Percentiles rank a stretch among this genome's conserved stretches.
phyloP scores from a whole-genome alignment of 2,329 filamentous ascomycete species.

The Apiospora sp. region DNA sequence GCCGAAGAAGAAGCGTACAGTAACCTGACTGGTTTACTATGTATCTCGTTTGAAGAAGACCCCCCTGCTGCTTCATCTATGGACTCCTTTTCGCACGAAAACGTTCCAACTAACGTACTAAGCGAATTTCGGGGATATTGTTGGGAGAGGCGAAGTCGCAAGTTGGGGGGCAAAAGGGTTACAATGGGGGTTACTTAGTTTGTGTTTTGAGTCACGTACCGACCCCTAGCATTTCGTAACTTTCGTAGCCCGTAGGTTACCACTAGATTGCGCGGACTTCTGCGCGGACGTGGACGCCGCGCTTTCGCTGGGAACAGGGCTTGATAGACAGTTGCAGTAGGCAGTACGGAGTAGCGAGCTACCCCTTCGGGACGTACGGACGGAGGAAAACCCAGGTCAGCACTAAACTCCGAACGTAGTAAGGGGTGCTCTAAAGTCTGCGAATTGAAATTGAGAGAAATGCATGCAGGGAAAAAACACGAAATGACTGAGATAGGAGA shows the following conservation, averaged over 20 bases:
- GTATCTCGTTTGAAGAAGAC: not conserved
- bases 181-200: not conserved
- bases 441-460: not conserved
- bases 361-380: not conserved
- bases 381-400: not conserved
- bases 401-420: constrained; percentile 11
- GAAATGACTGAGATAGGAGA: not conserved
- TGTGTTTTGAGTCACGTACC: constrained; percentile 15
- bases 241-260: not conserved
- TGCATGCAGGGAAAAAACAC: not conserved
- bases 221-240: not conserved
- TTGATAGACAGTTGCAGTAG: not conserved
- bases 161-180: constrained; percentile 4
- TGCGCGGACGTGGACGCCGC: constrained; percentile 15
- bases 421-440: not conserved
- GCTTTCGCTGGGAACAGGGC: constrained; percentile 13
- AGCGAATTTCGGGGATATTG: constrained; percentile 3
- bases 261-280: constrained; percentile 14
- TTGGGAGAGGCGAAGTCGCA: constrained; percentile 6
- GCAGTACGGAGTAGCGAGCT: not conserved
- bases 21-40: not conserved
- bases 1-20: not conserved
- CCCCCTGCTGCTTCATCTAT: not conserved
- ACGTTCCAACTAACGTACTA: not conserved
- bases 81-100: not conserved